Percentiles rank a stretch among this genome's conserved stretches.
These are phyloP conservation scores for Cardamine resedifolia DNA, from an alignment of 345 rosid genomes.

Conservation along the genomic window DNA sequence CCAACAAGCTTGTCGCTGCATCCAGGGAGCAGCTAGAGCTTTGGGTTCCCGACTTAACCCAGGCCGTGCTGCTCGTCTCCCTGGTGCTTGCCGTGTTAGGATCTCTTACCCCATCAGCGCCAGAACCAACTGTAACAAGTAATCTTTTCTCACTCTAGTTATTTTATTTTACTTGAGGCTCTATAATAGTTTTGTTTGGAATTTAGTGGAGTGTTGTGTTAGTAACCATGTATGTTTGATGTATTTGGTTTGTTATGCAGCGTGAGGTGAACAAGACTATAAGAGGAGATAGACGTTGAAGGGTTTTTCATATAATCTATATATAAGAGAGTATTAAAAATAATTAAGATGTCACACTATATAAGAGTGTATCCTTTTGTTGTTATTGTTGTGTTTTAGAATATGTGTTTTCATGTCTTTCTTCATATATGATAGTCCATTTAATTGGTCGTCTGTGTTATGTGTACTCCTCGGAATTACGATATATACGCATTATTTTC, in stretches of 20 bases:
- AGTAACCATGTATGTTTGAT: constrained; percentile 4
- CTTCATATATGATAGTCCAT: constrained; percentile 4
- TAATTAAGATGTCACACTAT: constrained; percentile 12
- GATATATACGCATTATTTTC: constrained; percentile 13
- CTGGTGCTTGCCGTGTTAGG: constrained; percentile 47
- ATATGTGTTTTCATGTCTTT: constrained; percentile 17
- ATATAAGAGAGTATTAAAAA: constrained; percentile 9
- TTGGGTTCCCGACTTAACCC: constrained; percentile 33
- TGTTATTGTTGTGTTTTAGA: constrained; percentile 1
- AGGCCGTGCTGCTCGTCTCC: constrained; percentile 44
- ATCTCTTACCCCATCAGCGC: constrained; percentile 62
- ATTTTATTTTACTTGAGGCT: background rate
- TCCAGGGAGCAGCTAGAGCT: constrained; percentile 36
- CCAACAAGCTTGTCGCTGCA: constrained; percentile 52
- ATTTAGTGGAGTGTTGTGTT: background rate
- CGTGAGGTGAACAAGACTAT: constrained; percentile 23
- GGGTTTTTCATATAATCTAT: constrained; percentile 10
- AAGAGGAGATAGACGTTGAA: constrained; percentile 8
- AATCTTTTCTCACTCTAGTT: constrained; percentile 1
- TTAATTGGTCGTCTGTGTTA: constrained; percentile 19
- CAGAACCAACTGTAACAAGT: constrained; percentile 53
- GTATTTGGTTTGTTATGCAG: constrained; percentile 26
- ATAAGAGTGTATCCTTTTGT: constrained; percentile 5
- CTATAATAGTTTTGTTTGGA: background rate
- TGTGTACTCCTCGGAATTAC: constrained; percentile 21